Evolutionary conservation across 306 rosid genomes (phyloP), one percentile per base, ranked within the genome.

Genomic region (Lathyrus tuberosus): DNA sequence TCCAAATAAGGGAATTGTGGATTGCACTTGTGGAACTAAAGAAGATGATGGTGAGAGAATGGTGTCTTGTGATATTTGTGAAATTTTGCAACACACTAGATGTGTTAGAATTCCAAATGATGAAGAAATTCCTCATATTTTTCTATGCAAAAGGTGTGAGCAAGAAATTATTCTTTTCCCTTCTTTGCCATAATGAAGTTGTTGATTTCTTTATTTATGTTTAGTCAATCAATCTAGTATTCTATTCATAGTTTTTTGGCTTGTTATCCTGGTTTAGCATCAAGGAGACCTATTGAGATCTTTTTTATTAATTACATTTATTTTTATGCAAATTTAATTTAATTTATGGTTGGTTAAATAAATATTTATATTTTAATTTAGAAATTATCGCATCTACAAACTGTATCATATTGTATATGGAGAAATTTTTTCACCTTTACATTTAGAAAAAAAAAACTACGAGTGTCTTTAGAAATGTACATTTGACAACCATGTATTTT

Each of bases 41-140:
- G 97, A 90, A 8, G 96, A 90, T 28, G 97, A 90, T 57, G 98
- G 97, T n/a, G 96, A 94, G 42, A 83, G 95, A 35, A 84, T 87
- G 90, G 80, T 94, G 0, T 65, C 78, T 0, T 93, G 97, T 77
- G 98, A 93, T 76, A 93, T 93, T 30, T 94, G 97, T 76, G 98
- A 94, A 48, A 86, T 65, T 62, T 70, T 84, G 92, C 92, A 94
- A 67, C 98, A 90, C 10, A 94, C 97, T 9, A 82, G 85, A 17
- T 94, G 96, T 72, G 87, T 84, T 81, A 62, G 88, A 5, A 84
- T 93, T 62, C 94, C 91, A 3, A 75, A 88, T 78, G 78, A 86
- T 63, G 86, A 86, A 70, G 77, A 86, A 68, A 69, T 82, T 66
- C 97, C 98, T 51, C 83, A 72, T 16, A 85, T 93, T 37, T 93